phyloP scores from a whole-genome alignment of 2,329 filamentous ascomycete species.

The Fusarium avenaceum region DNA sequence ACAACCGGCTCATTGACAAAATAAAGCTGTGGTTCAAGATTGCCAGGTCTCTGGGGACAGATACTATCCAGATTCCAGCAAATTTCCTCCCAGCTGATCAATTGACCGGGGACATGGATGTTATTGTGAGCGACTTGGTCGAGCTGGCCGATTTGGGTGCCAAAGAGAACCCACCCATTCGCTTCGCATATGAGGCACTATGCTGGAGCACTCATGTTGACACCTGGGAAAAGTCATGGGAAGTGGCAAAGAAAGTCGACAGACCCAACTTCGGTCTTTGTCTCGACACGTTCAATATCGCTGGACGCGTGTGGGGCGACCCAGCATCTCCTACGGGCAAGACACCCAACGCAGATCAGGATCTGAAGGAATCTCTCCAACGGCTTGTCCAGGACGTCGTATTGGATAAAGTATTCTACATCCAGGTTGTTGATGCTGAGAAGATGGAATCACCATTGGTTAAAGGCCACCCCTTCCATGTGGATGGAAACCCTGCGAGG shows the following conservation, averaged over 20 bases:
- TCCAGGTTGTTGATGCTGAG: conserved; percentile 18
- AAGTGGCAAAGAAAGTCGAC: conserved; percentile 2
- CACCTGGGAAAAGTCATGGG: conserved; percentile 23
- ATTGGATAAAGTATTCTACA: conserved; percentile 9
- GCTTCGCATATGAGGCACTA: conserved; percentile 11
- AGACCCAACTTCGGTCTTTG: conserved; percentile 16
- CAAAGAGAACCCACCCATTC: conserved; percentile 1
- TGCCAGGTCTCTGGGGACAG: neutral
- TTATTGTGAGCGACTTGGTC: neutral
- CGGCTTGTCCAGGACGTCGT: neutral
- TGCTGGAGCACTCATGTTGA: conserved; percentile 21
- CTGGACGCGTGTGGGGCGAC: conserved; percentile 11
- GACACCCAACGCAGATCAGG: conserved; percentile 17
- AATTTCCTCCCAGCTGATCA: conserved; percentile 24
- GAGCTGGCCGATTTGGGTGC: conserved; percentile 11
- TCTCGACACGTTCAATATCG: conserved; percentile 24
- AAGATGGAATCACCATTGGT: conserved; percentile 5
- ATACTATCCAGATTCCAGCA: conserved; percentile 21
- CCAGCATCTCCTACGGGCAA: conserved; percentile 12
- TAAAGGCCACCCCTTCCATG: conserved; percentile 16
- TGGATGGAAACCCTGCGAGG: conserved; percentile 4
- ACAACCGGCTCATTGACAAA: neutral
- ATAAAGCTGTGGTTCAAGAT: conserved; percentile 20
- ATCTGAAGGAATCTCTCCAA: conserved; percentile 3
- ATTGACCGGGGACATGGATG: conserved; percentile 17